Conservation (phyloP, 768 basidiomycete genomes). For the Lyophyllum semitale region DNA sequence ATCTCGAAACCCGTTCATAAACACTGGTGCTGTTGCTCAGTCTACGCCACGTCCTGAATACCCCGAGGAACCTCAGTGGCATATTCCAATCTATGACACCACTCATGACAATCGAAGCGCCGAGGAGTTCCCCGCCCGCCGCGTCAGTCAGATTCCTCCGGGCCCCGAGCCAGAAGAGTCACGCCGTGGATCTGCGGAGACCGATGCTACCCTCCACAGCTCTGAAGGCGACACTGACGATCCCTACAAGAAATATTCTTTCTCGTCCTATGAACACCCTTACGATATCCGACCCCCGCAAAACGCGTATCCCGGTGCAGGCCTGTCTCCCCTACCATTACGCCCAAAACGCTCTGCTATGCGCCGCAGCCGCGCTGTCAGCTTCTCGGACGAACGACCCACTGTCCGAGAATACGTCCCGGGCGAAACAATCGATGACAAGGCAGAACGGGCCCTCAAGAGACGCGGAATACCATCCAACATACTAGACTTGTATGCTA, state of each 20-base stretch:
- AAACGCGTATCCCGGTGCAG: constrained; percentile 35
- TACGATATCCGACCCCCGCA: constrained; percentile 60
- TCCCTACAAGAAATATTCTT: constrained; percentile 41
- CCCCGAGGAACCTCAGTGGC: constrained; percentile 24
- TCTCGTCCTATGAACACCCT: constrained; percentile 62
- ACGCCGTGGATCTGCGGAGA: constrained; percentile 35
- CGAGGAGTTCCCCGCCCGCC: constrained; percentile 30
- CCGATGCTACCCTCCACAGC: constrained; percentile 36
- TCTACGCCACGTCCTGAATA: constrained; percentile 15
- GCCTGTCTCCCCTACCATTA: constrained; percentile 17
- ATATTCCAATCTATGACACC: constrained; percentile 27
- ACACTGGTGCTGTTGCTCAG: constrained; percentile 1
- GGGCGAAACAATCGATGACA: constrained; percentile 23
- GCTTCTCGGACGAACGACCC: constrained; percentile 36
- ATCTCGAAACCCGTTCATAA: constrained; percentile 7
- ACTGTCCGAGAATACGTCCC: constrained; percentile 23
- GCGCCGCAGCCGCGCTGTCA: constrained; percentile 37
- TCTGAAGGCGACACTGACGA: constrained; percentile 20
- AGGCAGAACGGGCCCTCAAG: constrained; percentile 34
- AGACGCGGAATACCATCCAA: constrained; percentile 51
- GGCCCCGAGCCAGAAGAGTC: constrained; percentile 11
- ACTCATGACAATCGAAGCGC: constrained; percentile 15
- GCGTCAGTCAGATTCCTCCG: constrained; percentile 14
- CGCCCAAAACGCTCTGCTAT: constrained; percentile 25
- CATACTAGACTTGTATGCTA: constrained; percentile 53